A percentile compares a stretch with the other conserved stretches of the same genome.
These are phyloP conservation scores for Ordospora colligata DNA, from an alignment of 371 early-diverging fungal species.

Conservation along the genomic window DNA sequence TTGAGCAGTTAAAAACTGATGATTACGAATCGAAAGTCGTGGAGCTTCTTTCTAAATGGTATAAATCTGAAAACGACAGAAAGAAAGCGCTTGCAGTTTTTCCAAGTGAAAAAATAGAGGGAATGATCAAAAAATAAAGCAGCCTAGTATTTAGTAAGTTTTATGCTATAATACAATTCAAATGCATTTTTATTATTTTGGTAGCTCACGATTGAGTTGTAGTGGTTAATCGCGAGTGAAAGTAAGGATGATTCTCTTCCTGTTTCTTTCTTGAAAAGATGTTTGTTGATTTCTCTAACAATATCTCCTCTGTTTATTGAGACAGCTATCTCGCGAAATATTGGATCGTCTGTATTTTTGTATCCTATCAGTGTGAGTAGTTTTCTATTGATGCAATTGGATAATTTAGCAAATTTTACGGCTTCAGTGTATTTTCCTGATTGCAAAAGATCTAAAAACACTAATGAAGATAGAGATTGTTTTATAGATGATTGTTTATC, in stretches of 20 bases:
- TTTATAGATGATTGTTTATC: background rate
- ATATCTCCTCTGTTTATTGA: background rate
- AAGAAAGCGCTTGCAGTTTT: constrained; percentile 2
- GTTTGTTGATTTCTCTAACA: background rate
- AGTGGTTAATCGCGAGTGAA: constrained; percentile 1
- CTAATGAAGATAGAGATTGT: background rate
- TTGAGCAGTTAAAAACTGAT: constrained; percentile 16
- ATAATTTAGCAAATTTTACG: background rate
- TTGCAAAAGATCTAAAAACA: background rate
- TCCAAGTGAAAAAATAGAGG: constrained; percentile 8
- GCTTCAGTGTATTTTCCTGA: background rate
- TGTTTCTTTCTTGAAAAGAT: background rate
- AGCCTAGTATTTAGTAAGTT: constrained; percentile 1
- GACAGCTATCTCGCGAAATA: background rate
- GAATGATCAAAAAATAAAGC: background rate
- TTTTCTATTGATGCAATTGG: background rate
- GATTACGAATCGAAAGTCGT: constrained; percentile 1
- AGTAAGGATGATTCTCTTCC: background rate
- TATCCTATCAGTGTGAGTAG: constrained; percentile 11
- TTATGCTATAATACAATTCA: background rate
- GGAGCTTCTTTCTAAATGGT: constrained; percentile 17
- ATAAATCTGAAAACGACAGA: background rate
- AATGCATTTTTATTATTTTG: background rate
- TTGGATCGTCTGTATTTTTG: background rate
- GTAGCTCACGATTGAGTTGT: background rate